Evolutionary conservation across 108 stramenopile genomes (phyloP).

Genomic region (Fragilaria crotonensis): DNA sequence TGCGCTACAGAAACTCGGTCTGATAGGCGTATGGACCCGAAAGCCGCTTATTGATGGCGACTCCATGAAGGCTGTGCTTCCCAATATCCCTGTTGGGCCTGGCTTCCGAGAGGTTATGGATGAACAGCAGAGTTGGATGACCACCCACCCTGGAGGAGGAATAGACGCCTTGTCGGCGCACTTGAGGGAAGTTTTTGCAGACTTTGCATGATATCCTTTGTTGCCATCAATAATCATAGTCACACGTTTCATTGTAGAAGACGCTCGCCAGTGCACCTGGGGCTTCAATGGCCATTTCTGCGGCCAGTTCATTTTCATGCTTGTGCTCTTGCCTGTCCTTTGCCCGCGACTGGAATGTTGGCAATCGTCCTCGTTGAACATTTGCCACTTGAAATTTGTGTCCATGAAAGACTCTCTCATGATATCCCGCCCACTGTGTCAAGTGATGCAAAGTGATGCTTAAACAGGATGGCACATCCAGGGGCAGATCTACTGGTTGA

Average conservation of each 20-base stretch:
- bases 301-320: too few species aligned
- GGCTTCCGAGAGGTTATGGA: constrained; percentile 82
- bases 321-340: too few species aligned
- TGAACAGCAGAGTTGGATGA: constrained; percentile 74
- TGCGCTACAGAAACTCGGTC: constrained; percentile 66
- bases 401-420: constrained; percentile 27
- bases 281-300: too few species aligned
- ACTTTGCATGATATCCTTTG: constrained; percentile 22
- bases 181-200: constrained; percentile 44
- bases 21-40: constrained; percentile 70
- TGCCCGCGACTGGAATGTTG: too few species aligned
- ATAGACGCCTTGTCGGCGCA: constrained; percentile 46
- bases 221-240: too few species aligned
- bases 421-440: constrained; percentile 46
- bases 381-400: constrained; percentile 41
- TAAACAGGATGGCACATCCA: constrained; percentile 53
- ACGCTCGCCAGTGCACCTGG: too few species aligned
- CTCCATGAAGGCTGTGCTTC: constrained; percentile 57
- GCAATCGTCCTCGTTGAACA: constrained; percentile 2
- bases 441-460: constrained; percentile 74
- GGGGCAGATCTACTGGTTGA: constrained; percentile 5
- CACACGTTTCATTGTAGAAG: too few species aligned
- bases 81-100: constrained; percentile 61
- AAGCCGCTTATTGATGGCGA: constrained; percentile 68
- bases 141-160: constrained; percentile 60